Evolutionary conservation across 1,139 yeast genomes (phyloP).

Genomic region (Candida pseudoviswanathii): DNA sequence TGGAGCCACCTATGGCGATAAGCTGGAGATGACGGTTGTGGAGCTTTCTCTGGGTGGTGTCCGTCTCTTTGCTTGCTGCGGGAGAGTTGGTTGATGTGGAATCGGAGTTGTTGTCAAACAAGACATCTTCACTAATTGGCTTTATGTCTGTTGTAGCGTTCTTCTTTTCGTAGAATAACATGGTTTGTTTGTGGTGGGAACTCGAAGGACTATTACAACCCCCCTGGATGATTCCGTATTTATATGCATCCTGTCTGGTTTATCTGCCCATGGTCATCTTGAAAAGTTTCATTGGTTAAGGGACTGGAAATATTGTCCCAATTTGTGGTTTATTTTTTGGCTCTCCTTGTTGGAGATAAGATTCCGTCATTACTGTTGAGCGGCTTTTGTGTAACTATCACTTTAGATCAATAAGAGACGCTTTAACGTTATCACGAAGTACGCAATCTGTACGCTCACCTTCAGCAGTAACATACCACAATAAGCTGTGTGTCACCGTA

Average conservation of each 20-base stretch:
- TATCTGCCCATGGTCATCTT: neutral
- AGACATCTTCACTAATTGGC: neutral
- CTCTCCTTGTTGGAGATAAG: neutral
- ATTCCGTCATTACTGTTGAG: neutral
- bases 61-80: no score
- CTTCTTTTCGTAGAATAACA: neutral
- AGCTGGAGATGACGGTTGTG: slow-evolving; percentile 57
- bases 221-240: neutral
- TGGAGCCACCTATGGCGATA: slow-evolving; percentile 67
- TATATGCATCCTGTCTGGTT: neutral
- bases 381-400: neutral
- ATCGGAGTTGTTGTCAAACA: neutral
- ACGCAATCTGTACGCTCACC: no score
- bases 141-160: neutral
- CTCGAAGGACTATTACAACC: neutral
- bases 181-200: neutral
- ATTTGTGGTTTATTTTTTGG: neutral
- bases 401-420: no score
- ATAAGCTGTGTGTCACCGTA: neutral
- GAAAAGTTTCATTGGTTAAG: neutral
- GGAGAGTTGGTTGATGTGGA: neutral
- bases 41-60: slow-evolving; percentile 7
- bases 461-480: no score
- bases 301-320: neutral
- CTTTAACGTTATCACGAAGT: no score